Evolutionary conservation across 164 flowering plant genomes (phyloP).

Genomic region (Magnolia changhungtana): DNA sequence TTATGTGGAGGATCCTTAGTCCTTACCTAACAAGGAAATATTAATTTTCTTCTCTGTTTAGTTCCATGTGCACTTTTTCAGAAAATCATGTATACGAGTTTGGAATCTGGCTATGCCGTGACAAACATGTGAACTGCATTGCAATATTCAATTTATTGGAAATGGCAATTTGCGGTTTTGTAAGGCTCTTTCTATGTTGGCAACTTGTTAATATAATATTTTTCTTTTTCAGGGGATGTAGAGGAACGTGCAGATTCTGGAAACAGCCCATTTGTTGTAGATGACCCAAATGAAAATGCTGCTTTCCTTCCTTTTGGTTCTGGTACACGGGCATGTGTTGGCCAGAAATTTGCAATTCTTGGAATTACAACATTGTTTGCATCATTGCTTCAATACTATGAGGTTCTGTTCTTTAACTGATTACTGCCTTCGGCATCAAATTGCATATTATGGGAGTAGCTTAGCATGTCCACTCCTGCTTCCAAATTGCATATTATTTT

Average conservation of each 20-base stretch:
- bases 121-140: too few relatives aligned
- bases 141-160: too few relatives aligned
- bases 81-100: too few relatives aligned
- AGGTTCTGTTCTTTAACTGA: constrained; percentile 33
- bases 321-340: constrained; percentile 60
- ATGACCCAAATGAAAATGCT: constrained; percentile 38
- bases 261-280: constrained; percentile 26
- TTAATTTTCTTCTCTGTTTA: too few relatives aligned
- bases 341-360: constrained; percentile 48
- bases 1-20: too few relatives aligned
- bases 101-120: too few relatives aligned
- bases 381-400: constrained; percentile 48
- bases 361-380: constrained; percentile 50
- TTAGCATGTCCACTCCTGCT: not conserved
- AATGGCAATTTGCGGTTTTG: too few relatives aligned
- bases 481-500: too few relatives aligned
- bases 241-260: constrained; percentile 11
- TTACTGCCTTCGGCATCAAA: not conserved
- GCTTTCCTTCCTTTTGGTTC: constrained; percentile 69
- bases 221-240: constrained; percentile 12
- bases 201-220: not conserved
- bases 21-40: too few relatives aligned
- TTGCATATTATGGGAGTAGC: not conserved
- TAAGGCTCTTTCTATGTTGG: too few relatives aligned
- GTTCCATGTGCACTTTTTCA: too few relatives aligned